Evolutionary conservation across 2,329 filamentous ascomycete genomes (phyloP).

Genomic region (Dissoconium aciculare): DNA sequence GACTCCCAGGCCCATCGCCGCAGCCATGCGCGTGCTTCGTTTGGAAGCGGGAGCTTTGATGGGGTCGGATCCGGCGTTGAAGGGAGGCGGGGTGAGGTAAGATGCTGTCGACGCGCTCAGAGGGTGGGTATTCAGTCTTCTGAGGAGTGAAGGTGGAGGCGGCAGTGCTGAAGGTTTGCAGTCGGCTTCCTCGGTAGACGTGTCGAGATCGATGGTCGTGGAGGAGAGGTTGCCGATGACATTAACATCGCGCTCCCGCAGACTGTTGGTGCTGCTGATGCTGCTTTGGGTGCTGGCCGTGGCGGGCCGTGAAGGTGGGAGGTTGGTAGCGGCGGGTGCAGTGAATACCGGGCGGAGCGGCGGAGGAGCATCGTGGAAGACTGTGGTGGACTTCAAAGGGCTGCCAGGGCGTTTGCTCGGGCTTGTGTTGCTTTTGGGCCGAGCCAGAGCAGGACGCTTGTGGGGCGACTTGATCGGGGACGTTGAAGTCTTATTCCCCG

Average conservation of each 20-base stretch:
- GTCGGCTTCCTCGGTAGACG: too few species aligned
- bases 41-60: too few species aligned
- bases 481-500: constrained; percentile 13
- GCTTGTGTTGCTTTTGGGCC: constrained; percentile 9
- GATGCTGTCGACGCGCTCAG: constrained; percentile 24
- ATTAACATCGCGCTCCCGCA: constrained; percentile 37
- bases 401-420: constrained; percentile 9
- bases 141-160: constrained; percentile 26
- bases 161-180: too few species aligned
- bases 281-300: constrained; percentile 17
- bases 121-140: constrained; percentile 29
- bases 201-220: too few species aligned
- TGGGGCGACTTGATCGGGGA: constrained; percentile 22
- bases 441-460: constrained; percentile 16
- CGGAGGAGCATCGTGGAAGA: constrained; percentile 22
- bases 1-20: constrained; percentile 21
- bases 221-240: too few species aligned
- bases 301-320: constrained; percentile 16
- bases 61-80: too few species aligned
- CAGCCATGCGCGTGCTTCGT: constrained; percentile 27
- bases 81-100: too few species aligned
- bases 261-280: too few species aligned
- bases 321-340: constrained; percentile 14
- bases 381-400: constrained; percentile 17
- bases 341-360: constrained; percentile 9